Evolutionary conservation across 2,329 filamentous ascomycete genomes (phyloP).

Genomic region (Aspergillus viridinutans): DNA sequence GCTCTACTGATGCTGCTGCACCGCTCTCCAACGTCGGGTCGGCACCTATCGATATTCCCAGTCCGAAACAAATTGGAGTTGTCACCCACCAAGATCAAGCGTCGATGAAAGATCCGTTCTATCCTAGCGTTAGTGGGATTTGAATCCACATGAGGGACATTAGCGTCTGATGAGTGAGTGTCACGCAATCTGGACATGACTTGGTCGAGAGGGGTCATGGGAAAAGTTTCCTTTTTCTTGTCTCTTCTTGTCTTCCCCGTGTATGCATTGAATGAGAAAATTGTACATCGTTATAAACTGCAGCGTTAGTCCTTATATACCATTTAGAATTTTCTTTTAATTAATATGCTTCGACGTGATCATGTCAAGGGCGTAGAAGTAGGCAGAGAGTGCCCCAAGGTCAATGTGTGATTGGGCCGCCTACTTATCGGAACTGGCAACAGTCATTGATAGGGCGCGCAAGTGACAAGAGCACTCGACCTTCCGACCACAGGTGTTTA

Average conservation of each 20-base stretch:
- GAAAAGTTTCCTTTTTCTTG: not conserved
- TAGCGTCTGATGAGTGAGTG: not conserved
- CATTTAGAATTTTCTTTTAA: not conserved
- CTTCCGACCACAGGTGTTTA: not conserved
- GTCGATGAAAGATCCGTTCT: not conserved
- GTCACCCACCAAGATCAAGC: constrained; percentile 1
- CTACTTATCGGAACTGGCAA: not conserved
- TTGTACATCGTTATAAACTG: not conserved
- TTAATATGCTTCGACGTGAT: not conserved
- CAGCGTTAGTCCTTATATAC: not conserved
- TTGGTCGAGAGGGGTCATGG: not conserved
- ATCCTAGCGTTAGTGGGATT: constrained; percentile 1
- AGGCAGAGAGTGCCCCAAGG: not conserved
- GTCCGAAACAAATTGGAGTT: constrained; percentile 9
- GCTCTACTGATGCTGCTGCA: constrained; percentile 1
- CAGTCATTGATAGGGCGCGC: not conserved
- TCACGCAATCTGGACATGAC: not conserved
- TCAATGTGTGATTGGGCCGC: not conserved
- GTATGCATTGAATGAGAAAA: not conserved
- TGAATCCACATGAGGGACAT: not conserved
- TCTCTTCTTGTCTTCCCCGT: not conserved
- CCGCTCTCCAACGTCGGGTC: constrained; percentile 6
- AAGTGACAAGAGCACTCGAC: not conserved
- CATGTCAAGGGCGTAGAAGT: not conserved
- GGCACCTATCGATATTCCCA: constrained; percentile 20